Conservation (phyloP, 345 rosid genomes). For the Gossypium bickii region DNA sequence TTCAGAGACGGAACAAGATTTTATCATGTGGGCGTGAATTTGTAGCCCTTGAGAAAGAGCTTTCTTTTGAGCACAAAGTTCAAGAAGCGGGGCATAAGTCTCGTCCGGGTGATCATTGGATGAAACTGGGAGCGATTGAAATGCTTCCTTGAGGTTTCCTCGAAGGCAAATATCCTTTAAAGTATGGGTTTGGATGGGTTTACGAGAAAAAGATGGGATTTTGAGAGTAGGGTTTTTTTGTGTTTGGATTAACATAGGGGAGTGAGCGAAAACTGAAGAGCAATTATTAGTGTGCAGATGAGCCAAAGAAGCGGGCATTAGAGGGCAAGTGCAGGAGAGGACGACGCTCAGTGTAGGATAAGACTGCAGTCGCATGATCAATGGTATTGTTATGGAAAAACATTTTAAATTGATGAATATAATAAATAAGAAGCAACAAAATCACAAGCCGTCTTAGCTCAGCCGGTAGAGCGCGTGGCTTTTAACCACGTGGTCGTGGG, state of each 20-base stretch:
- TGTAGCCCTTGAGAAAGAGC: slow-evolving; percentile 45
- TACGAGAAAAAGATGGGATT: background rate
- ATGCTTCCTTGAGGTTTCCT: slow-evolving; percentile 38
- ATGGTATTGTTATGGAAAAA: background rate
- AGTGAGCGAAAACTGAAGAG: slow-evolving; percentile 15
- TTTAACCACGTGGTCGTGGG: slow-evolving; percentile 73
- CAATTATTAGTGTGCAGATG: background rate
- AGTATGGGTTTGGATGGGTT: slow-evolving; percentile 22
- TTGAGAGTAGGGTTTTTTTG: slow-evolving; percentile 21
- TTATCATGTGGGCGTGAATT: slow-evolving; percentile 52
- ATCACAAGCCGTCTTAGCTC: slow-evolving; percentile 42
- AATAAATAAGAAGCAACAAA: fast-evolving
- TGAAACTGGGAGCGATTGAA: slow-evolving; percentile 25
- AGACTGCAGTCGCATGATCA: background rate
- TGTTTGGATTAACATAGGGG: slow-evolving; percentile 16
- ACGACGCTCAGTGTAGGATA: background rate
- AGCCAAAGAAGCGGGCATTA: slow-evolving; percentile 12
- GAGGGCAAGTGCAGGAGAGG: slow-evolving; percentile 4
- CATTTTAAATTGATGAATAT: no score
- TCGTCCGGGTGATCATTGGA: slow-evolving; percentile 22
- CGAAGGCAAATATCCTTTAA: slow-evolving; percentile 25
- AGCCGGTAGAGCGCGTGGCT: slow-evolving; percentile 75
- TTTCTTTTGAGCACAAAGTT: slow-evolving; percentile 44
- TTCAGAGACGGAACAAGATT: slow-evolving; percentile 20
- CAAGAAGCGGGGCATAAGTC: slow-evolving; percentile 41